These are phyloP conservation scores for Hanseniaspora singularis DNA, from an alignment of 805 yeast genomes.

Conservation along the genomic window DNA sequence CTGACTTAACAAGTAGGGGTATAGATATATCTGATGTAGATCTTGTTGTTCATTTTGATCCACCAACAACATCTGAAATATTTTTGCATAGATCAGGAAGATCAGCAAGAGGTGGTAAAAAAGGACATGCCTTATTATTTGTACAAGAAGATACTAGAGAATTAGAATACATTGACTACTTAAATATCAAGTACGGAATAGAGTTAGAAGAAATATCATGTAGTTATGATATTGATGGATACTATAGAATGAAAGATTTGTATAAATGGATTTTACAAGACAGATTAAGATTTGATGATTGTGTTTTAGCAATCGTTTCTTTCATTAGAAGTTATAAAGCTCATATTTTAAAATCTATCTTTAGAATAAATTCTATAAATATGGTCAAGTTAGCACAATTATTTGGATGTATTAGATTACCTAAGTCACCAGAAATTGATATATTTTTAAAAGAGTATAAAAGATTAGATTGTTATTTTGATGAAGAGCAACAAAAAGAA, in stretches of 20 bases:
- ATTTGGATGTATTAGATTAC: slow-evolving; percentile 73
- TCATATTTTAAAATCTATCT: slow-evolving; percentile 80
- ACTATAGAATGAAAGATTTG: slow-evolving; percentile 13
- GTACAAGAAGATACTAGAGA: slow-evolving; percentile 59
- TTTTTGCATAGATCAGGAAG: slow-evolving; percentile 91
- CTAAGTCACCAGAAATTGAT: slow-evolving; percentile 86
- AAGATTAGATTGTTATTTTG: slow-evolving; percentile 33
- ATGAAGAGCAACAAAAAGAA: slow-evolving; percentile 34
- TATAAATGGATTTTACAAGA: slow-evolving; percentile 56
- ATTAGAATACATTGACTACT: slow-evolving; percentile 66
- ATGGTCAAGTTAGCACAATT: slow-evolving; percentile 58
- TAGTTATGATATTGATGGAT: slow-evolving; percentile 16
- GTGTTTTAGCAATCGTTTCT: slow-evolving; percentile 69
- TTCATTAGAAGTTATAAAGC: slow-evolving; percentile 74
- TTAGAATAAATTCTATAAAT: slow-evolving; percentile 60
- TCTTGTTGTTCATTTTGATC: slow-evolving; percentile 83
- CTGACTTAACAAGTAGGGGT: slow-evolving; percentile 98
- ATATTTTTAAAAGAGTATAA: slow-evolving; percentile 19
- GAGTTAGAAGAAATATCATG: slow-evolving; percentile 27
- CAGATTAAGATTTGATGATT: slow-evolving; percentile 69
- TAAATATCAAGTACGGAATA: slow-evolving; percentile 55
- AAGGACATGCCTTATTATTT: slow-evolving; percentile 68
- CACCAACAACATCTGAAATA: slow-evolving; percentile 86
- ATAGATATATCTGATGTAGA: slow-evolving; percentile 93
- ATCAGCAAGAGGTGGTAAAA: slow-evolving; percentile 82